These are phyloP conservation scores for Amanita pseudoporphyria DNA, from an alignment of 768 basidiomycete genomes.

Conservation along the genomic window DNA sequence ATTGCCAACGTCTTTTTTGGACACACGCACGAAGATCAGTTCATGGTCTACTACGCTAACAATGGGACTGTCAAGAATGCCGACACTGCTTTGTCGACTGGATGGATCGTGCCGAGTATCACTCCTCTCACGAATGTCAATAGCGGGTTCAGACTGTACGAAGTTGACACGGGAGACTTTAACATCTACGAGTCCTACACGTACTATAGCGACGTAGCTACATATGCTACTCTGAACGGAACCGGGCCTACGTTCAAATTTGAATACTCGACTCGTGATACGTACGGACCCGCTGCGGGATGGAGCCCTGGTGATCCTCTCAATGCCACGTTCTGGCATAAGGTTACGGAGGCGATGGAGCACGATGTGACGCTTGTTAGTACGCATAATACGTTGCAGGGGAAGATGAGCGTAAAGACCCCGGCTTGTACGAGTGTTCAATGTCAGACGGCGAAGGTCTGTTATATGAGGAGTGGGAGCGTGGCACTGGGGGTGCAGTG, in stretches of 20 bases:
- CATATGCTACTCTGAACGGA: conserved; percentile 47
- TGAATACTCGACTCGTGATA: conserved; percentile 64
- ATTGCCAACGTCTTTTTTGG: conserved; percentile 77
- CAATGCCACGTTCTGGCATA: not conserved
- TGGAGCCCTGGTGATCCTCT: not conserved
- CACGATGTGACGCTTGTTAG: not conserved
- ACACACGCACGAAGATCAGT: conserved; percentile 27
- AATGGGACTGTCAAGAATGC: conserved; percentile 8
- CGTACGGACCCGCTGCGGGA: conserved; percentile 31
- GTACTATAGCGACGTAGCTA: conserved; percentile 51
- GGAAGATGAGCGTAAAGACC: not conserved
- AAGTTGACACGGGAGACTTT: conserved; percentile 51
- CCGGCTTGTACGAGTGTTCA: not conserved
- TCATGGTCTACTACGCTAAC: conserved; percentile 32
- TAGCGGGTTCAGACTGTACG: conserved; percentile 65
- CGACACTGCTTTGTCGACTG: conserved; percentile 3
- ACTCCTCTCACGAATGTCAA: conserved; percentile 66
- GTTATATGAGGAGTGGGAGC: not conserved
- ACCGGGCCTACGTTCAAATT: conserved; percentile 52
- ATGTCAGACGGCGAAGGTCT: not conserved
- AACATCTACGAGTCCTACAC: conserved; percentile 73
- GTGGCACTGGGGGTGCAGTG: not conserved
- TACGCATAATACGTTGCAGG: not conserved
- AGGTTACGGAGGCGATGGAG: not conserved
- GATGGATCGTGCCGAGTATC: conserved; percentile 55